Conservation (phyloP, 169 alveolate species). For the Prorocentrum cordatum region DNA sequence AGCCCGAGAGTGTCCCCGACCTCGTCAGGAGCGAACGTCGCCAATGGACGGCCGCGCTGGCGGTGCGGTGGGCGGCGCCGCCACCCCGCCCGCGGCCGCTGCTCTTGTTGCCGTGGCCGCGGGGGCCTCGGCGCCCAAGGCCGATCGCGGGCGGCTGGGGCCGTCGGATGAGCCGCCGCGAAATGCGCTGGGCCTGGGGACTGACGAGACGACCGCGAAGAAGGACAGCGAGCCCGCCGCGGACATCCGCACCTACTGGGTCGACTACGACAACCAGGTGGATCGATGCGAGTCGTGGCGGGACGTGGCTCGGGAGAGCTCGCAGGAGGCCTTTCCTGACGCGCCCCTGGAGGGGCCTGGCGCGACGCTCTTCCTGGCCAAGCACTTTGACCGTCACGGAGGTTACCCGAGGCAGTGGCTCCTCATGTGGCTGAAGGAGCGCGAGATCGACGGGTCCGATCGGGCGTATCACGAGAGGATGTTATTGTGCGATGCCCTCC, state of each 20-base stretch:
- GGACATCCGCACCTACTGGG: not conserved
- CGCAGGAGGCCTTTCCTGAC: not conserved
- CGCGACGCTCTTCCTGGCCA: not conserved
- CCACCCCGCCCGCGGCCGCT: too few relatives aligned
- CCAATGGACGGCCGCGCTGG: too few relatives aligned
- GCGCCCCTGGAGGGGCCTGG: not conserved
- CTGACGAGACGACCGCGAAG: too few relatives aligned
- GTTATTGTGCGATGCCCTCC: not conserved
- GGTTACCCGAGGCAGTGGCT: not conserved
- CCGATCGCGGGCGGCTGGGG: too few relatives aligned
- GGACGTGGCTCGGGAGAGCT: not conserved
- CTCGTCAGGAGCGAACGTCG: too few relatives aligned
- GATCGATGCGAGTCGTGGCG: not conserved
- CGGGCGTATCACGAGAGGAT: not conserved
- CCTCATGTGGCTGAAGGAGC: not conserved
- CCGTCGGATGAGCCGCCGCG: too few relatives aligned
- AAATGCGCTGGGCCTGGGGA: too few relatives aligned
- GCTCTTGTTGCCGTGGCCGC: too few relatives aligned
- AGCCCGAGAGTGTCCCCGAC: too few relatives aligned
- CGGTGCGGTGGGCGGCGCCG: too few relatives aligned
- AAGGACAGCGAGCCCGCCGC: too few relatives aligned
- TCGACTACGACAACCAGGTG: not conserved
- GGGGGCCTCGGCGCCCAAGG: too few relatives aligned
- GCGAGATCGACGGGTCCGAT: not conserved
- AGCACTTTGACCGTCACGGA: not conserved